These are phyloP conservation scores for Diaporthe australafricana DNA, from an alignment of 2,329 filamentous ascomycete genomes.

Conservation along the genomic window DNA sequence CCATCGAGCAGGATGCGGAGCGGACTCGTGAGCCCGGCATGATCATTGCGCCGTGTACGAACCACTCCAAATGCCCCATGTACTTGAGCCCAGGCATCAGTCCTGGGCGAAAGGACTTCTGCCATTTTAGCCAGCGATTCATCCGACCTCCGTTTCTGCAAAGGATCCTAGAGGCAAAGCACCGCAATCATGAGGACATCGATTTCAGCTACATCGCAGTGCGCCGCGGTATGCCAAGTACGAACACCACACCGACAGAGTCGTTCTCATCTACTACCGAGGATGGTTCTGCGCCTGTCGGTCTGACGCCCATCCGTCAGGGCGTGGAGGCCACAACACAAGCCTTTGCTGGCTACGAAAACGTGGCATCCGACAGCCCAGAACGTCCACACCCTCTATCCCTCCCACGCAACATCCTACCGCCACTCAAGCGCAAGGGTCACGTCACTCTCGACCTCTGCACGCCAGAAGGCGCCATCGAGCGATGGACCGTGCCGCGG, in stretches of 20 bases:
- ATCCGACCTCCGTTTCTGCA: conserved; percentile 87
- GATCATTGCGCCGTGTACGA: conserved; percentile 85
- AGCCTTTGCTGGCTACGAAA: conserved; percentile 80
- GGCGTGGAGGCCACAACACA: conserved; percentile 68
- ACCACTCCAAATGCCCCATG: conserved; percentile 90
- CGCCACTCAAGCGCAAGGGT: conserved; percentile 86
- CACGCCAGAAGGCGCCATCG: conserved; percentile 84
- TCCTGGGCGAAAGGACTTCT: conserved; percentile 86
- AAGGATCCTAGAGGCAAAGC: conserved; percentile 74
- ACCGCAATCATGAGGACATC: conserved; percentile 89
- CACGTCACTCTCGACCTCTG: conserved; percentile 93
- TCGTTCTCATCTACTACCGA: conserved; percentile 53
- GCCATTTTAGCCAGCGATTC: conserved; percentile 90
- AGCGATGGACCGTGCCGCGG: conserved; percentile 92
- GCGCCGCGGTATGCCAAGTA: conserved; percentile 74
- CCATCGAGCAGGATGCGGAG: conserved; percentile 55
- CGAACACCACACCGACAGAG: conserved; percentile 33
- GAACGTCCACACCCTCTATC: conserved; percentile 67
- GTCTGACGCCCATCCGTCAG: conserved; percentile 50
- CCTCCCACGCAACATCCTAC: conserved; percentile 82
- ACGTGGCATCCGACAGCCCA: conserved; percentile 47
- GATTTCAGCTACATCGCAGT: conserved; percentile 91
- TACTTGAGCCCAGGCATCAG: conserved; percentile 78
- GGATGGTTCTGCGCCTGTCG: conserved; percentile 42
- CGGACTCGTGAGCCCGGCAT: conserved; percentile 69